Percentiles rank a stretch among this genome's conserved stretches.
Evolutionary conservation across 352 stramenopile genomes (phyloP).

Genomic region (Pythium monospermum): DNA sequence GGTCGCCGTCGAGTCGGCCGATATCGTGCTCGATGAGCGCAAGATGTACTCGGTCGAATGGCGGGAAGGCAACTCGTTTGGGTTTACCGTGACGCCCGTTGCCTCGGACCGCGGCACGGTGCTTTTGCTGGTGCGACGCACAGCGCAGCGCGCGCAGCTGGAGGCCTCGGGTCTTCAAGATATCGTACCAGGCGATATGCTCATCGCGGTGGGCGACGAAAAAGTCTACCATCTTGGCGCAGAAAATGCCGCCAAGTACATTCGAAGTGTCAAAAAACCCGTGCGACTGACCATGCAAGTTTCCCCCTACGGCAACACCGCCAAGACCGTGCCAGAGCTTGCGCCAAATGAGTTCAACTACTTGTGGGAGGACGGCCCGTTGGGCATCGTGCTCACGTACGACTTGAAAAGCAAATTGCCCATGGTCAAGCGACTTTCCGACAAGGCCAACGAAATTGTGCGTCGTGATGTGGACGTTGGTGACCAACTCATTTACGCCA

Average conservation of each 20-base stretch:
- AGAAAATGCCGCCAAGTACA: conserved; percentile 52
- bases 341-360: conserved; percentile 82
- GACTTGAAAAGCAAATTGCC: conserved; percentile 65
- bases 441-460: conserved; percentile 49
- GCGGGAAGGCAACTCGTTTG: conserved; percentile 51
- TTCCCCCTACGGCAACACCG: conserved; percentile 43
- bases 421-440: conserved; percentile 71
- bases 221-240: conserved; percentile 72
- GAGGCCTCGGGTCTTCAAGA: conserved; percentile 48
- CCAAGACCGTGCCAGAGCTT: conserved; percentile 44
- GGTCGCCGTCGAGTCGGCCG: conserved; percentile 12
- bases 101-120: conserved; percentile 65
- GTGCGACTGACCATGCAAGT: conserved; percentile 65
- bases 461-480: conserved; percentile 40
- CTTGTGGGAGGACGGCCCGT: conserved; percentile 57
- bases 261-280: conserved; percentile 64
- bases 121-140: conserved; percentile 53
- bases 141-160: conserved; percentile 25
- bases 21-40: conserved; percentile 57
- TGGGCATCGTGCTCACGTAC: conserved; percentile 69
- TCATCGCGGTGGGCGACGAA: conserved; percentile 71
- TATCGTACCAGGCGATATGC: conserved; percentile 67
- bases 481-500: conserved; percentile 79
- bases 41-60: conserved; percentile 78
- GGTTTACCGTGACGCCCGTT: conserved; percentile 67